Conservation (phyloP, 495 filamentous ascomycete species). For the Penicillium robsamsonii region DNA sequence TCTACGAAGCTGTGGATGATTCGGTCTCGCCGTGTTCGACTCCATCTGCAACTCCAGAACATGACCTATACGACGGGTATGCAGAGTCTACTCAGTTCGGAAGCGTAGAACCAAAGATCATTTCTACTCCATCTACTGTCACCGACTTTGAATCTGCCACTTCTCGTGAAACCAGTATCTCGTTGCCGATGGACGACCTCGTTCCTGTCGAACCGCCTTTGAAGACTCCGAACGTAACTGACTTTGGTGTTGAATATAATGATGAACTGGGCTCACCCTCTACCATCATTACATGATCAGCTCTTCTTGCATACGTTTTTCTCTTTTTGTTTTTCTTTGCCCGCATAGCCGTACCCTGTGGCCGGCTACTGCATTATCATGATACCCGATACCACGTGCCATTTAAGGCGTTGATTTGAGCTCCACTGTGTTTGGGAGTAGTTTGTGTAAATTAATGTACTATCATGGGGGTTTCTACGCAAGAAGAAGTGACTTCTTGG, state of each 20-base stretch:
- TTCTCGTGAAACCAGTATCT: slow-evolving; percentile 38
- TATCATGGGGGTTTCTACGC: background rate
- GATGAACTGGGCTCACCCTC: slow-evolving; percentile 7
- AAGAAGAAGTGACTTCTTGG: background rate
- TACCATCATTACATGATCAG: slow-evolving; percentile 13
- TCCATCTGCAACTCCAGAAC: background rate
- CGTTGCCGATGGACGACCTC: slow-evolving; percentile 14
- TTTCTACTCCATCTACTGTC: slow-evolving; percentile 33
- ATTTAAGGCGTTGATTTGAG: slow-evolving; percentile 18
- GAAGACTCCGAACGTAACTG: slow-evolving; percentile 4
- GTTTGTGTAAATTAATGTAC: slow-evolving; percentile 12
- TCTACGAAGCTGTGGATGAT: slow-evolving; percentile 66
- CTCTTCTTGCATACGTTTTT: background rate
- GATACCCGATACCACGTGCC: slow-evolving; percentile 25
- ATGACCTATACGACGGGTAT: background rate
- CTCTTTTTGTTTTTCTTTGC: slow-evolving; percentile 8
- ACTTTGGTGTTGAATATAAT: background rate
- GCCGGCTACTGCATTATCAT: slow-evolving; percentile 18
- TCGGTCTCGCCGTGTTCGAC: background rate
- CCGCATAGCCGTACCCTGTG: slow-evolving; percentile 6
- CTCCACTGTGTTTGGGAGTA: background rate
- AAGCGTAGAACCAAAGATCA: slow-evolving; percentile 26
- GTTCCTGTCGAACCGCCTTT: background rate
- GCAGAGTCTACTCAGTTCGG: slow-evolving; percentile 13
- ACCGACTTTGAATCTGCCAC: slow-evolving; percentile 32